Evolutionary conservation across 176 grass and related monocot genomes (phyloP).

Genomic region (Ensete glaucum): DNA sequence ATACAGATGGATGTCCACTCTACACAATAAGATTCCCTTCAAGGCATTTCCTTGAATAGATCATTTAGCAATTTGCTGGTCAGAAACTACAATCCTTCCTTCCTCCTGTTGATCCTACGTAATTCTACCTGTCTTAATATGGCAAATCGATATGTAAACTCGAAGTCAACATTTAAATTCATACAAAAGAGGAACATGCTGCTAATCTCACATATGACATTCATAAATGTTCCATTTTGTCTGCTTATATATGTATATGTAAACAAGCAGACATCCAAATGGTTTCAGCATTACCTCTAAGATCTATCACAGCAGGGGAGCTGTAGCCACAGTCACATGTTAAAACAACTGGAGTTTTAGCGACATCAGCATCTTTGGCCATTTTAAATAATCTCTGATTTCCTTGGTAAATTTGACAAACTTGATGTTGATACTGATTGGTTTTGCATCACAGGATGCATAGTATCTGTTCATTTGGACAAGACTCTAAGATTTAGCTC

Average conservation of each 20-base stretch:
- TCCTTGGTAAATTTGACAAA: neutral
- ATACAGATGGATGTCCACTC: too few relatives aligned
- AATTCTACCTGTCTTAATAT: too few relatives aligned
- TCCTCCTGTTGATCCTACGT: too few relatives aligned
- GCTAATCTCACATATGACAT: neutral
- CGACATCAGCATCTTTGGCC: neutral
- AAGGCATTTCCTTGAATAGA: neutral
- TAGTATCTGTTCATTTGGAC: neutral
- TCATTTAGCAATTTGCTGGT: too few relatives aligned
- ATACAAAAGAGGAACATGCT: neutral
- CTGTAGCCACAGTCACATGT: too few relatives aligned
- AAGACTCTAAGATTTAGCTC: neutral
- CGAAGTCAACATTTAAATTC: neutral
- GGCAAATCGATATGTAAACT: too few relatives aligned
- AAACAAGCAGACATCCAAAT: neutral
- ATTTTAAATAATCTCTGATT: slow-evolving; percentile 1
- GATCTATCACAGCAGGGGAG: too few relatives aligned
- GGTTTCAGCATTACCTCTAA: too few relatives aligned
- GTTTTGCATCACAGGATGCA: neutral
- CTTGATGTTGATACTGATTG: neutral
- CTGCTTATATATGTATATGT: too few relatives aligned
- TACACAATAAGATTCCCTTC: neutral
- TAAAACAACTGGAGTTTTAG: too few relatives aligned
- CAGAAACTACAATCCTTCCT: too few relatives aligned
- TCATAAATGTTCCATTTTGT: neutral